These are phyloP conservation scores for Trichophyton rubrum DNA, from an alignment of 2,329 filamentous ascomycete genomes.

Conservation along the genomic window DNA sequence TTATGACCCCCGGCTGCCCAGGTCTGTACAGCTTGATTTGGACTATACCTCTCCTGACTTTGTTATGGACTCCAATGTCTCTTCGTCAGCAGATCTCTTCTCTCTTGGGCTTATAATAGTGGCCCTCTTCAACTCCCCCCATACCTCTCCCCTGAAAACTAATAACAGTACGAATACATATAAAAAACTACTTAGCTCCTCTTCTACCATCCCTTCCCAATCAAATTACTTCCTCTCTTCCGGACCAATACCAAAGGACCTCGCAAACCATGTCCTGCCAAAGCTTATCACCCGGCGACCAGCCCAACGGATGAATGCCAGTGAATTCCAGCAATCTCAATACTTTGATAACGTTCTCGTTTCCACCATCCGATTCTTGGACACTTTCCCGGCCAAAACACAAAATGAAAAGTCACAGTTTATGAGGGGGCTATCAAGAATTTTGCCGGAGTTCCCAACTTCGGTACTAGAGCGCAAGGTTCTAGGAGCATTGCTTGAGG, in stretches of 20 bases:
- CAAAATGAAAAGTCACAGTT: slow-evolving; percentile 83
- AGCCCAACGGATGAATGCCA: slow-evolving; percentile 73
- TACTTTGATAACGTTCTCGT: slow-evolving; percentile 97
- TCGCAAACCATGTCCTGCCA: slow-evolving; percentile 64
- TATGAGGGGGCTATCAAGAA: slow-evolving; percentile 73
- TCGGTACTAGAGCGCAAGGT: slow-evolving; percentile 93
- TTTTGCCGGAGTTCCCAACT: slow-evolving; percentile 82
- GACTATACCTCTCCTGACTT: slow-evolving; percentile 95
- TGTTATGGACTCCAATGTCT: slow-evolving; percentile 78
- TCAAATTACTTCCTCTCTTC: slow-evolving; percentile 77
- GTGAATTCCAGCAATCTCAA: slow-evolving; percentile 85
- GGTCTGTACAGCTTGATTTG: slow-evolving; percentile 72
- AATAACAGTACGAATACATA: slow-evolving; percentile 73
- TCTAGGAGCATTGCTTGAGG: slow-evolving; percentile 74
- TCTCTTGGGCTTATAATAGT: slow-evolving; percentile 80
- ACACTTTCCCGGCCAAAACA: slow-evolving; percentile 82
- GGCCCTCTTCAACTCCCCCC: slow-evolving; percentile 88
- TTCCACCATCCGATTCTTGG: slow-evolving; percentile 89
- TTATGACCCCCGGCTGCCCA: slow-evolving; percentile 70
- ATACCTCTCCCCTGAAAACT: slow-evolving; percentile 70
- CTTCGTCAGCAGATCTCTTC: slow-evolving; percentile 79
- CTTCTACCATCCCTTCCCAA: slow-evolving; percentile 63
- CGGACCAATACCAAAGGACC: slow-evolving; percentile 64
- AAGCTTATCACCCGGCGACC: slow-evolving; percentile 76
- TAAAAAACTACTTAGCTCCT: slow-evolving; percentile 67